phyloP scores from a whole-genome alignment of 1,139 yeast species.

The Saccharomyces hybrid region DNA sequence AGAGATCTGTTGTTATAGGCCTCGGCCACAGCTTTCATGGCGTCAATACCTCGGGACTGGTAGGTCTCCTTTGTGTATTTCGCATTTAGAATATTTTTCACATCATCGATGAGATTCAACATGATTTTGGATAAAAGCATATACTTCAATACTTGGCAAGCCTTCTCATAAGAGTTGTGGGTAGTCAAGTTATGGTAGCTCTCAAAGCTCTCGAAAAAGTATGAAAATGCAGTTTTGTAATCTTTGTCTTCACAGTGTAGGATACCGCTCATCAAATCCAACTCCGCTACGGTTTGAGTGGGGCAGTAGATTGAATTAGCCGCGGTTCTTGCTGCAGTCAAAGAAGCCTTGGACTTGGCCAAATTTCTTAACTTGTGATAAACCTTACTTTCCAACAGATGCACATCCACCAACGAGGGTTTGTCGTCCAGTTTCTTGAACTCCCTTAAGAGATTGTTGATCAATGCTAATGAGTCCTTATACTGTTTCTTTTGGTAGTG shows the following conservation, averaged over 20 bases:
- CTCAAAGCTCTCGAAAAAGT: slow-evolving; percentile 91
- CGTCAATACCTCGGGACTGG: slow-evolving; percentile 69
- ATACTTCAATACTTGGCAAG: slow-evolving; percentile 78
- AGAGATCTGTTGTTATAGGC: slow-evolving; percentile 88
- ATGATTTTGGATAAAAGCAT: slow-evolving; percentile 89
- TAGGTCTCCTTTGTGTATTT: slow-evolving; percentile 70
- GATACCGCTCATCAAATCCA: slow-evolving; percentile 92
- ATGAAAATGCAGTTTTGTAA: slow-evolving; percentile 91
- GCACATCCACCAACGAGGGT: slow-evolving; percentile 90
- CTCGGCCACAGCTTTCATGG: slow-evolving; percentile 87
- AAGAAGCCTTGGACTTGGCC: slow-evolving; percentile 87
- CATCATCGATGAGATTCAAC: slow-evolving; percentile 83
- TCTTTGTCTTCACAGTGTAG: slow-evolving; percentile 96
- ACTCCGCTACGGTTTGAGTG: slow-evolving; percentile 86
- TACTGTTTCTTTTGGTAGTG: slow-evolving; percentile 59
- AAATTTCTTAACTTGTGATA: slow-evolving; percentile 87
- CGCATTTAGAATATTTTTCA: slow-evolving; percentile 64
- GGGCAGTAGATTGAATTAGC: slow-evolving; percentile 96
- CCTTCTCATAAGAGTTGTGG: slow-evolving; percentile 53
- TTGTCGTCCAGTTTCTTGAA: slow-evolving; percentile 94
- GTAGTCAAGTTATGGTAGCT: slow-evolving; percentile 49
- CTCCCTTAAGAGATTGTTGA: slow-evolving; percentile 66
- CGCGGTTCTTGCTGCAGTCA: slow-evolving; percentile 92
- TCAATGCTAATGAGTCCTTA: slow-evolving; percentile 65
- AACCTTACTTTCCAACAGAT: slow-evolving; percentile 80